Conservation (phyloP, 2,329 filamentous ascomycete species). For the Ceratocystis huliohia region DNA sequence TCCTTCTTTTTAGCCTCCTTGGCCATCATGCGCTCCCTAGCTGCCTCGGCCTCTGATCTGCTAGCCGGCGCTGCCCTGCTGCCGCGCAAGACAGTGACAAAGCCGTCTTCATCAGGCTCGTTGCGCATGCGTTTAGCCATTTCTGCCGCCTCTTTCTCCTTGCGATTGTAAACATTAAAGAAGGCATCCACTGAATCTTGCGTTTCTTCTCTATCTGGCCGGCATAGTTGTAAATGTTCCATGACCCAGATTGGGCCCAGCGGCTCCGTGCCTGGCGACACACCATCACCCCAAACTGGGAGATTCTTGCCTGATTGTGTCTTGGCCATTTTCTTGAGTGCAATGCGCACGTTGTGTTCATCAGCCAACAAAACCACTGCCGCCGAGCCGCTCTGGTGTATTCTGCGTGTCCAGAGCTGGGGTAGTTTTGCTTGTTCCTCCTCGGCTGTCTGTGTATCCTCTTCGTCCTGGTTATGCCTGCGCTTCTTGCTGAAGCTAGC, state of each 20-base stretch:
- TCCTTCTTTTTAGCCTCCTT: slow-evolving; percentile 49
- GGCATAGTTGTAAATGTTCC: slow-evolving; percentile 56
- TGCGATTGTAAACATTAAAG: slow-evolving; percentile 68
- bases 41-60: slow-evolving; percentile 55
- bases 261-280: slow-evolving; percentile 34
- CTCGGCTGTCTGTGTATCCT: slow-evolving; percentile 48
- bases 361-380: slow-evolving; percentile 79
- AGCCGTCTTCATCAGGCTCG: slow-evolving; percentile 87
- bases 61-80: slow-evolving; percentile 62
- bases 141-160: slow-evolving; percentile 50
- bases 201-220: slow-evolving; percentile 52
- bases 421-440: slow-evolving; percentile 53
- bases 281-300: slow-evolving; percentile 55
- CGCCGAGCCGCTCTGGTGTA: slow-evolving; percentile 62
- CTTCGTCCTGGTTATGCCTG: slow-evolving; percentile 29
- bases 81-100: slow-evolving; percentile 78
- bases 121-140: slow-evolving; percentile 54
- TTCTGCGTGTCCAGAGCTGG: slow-evolving; percentile 55
- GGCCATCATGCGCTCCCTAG: slow-evolving; percentile 46
- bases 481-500: slow-evolving; percentile 37
- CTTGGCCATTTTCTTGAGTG: slow-evolving; percentile 61
- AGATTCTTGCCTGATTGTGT: slow-evolving; percentile 43
- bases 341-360: slow-evolving; percentile 59
- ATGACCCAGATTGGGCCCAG: slow-evolving; percentile 49
- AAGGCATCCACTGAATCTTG: slow-evolving; percentile 69